Percentiles rank a stretch among this genome's conserved stretches.
Evolutionary conservation across 1,139 yeast species (phyloP).

Genomic region (Arxiozyma slooffiae): DNA sequence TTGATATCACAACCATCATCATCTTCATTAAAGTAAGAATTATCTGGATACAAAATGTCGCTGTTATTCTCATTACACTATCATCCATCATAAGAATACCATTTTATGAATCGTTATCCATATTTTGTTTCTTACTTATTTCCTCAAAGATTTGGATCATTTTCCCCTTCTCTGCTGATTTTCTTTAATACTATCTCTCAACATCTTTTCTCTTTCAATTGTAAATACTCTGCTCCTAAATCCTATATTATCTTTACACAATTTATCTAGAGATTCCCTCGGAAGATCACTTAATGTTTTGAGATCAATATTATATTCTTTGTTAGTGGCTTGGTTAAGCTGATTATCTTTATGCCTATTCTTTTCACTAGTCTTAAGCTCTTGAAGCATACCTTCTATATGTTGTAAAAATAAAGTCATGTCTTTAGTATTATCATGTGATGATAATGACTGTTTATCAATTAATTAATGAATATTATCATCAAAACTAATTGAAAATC

Average conservation of each 20-base stretch:
- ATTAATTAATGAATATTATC: neutral
- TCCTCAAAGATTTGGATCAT: conserved; percentile 45
- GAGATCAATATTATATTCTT: conserved; percentile 47
- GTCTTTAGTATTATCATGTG: neutral
- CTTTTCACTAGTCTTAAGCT: neutral
- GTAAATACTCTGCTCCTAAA: conserved; percentile 54
- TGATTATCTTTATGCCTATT: conserved; percentile 1
- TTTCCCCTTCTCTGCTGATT: conserved; percentile 41
- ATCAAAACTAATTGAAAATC: neutral
- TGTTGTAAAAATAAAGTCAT: neutral
- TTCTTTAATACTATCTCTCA: conserved; percentile 44
- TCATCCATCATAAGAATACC: conserved; percentile 5
- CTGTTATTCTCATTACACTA: too few relatives aligned
- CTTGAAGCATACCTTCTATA: neutral
- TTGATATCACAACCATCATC: conserved; percentile 23
- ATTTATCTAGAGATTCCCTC: conserved; percentile 44
- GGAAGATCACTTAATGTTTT: conserved; percentile 58
- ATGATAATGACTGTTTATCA: neutral
- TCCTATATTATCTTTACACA: conserved; percentile 49
- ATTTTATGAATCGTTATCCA: conserved; percentile 15
- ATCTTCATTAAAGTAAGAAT: conserved; percentile 17
- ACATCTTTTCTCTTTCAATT: conserved; percentile 48
- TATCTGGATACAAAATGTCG: conserved; percentile 14
- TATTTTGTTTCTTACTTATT: conserved; percentile 26
- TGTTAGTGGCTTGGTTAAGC: conserved; percentile 4